Evolutionary conservation across 768 basidiomycete species (phyloP), one percentile per base, ranked within the genome.

Genomic region (Kwoniella botswanensis): DNA sequence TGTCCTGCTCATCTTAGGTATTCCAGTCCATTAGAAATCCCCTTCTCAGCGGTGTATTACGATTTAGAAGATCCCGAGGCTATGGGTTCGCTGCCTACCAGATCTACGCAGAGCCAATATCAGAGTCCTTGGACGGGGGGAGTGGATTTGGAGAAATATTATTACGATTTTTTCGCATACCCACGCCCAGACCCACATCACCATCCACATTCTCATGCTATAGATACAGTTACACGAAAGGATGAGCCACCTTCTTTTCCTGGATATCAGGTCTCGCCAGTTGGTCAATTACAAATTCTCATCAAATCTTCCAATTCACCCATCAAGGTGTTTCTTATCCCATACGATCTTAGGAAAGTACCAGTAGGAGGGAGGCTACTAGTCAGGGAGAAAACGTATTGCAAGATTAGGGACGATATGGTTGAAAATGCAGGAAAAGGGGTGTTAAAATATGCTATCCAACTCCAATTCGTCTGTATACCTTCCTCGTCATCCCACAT

Each of bases 1-100:
- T 77, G 78, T 67, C 74, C 78, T 0, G 60, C 73, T 6, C 75
- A 75, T 17, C 57, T 83, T 43, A 55, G 76, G 12, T 76, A 67
- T 57, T 81, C 81, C 6, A 10, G 29, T 21, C 74, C 75, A 52
- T 29, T 77, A 5, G 63, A 62, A 11, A 60, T 83, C 2, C 78
- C 79, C 1, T 82, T 83, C 60, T 70, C 74, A 13, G 81, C 79
- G 26, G 78, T 76, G 15, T 82, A 82, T 64, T 78, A 83, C 57
- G 78, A 81, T 55, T 62, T 82, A 1, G 71, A 52, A 24, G 69
- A 35, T 44, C 22, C 56, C 15, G 64, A 66, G 4, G 59, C 57
- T 9, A 35, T 63, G 11, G 50, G 70, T 42, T 10, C 9, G 55
- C 0, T 13, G 52, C 17, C 4, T 65, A n/a, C 22, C n/a, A 53